A percentile compares a stretch with the other conserved stretches of the same genome.
These are phyloP conservation scores for Epichloe gansuensis DNA, from an alignment of 2,329 filamentous ascomycete species.

Conservation along the genomic window DNA sequence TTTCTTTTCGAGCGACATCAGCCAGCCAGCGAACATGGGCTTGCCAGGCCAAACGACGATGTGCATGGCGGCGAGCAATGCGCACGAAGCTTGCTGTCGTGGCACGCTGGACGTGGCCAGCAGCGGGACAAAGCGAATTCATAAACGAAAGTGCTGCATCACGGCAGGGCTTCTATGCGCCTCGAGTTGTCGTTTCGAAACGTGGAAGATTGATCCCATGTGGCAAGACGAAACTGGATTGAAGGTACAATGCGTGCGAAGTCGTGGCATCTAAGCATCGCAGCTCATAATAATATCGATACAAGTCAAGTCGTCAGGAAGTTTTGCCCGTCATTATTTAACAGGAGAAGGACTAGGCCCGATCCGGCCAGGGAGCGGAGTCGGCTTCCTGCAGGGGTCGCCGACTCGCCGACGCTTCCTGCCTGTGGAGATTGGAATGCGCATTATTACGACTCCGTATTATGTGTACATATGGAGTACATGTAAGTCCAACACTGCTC, in stretches of 20 bases:
- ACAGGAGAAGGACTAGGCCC: neutral
- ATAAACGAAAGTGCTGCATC: constrained; percentile 16
- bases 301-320: neutral
- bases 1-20: constrained; percentile 17
- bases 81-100: constrained; percentile 36
- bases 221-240: neutral
- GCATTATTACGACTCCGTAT: too few species aligned
- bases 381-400: neutral
- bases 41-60: constrained; percentile 23
- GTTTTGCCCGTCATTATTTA: neutral
- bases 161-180: constrained; percentile 10
- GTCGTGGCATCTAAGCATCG: too few species aligned
- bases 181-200: neutral
- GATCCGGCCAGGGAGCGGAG: neutral
- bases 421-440: too few species aligned
- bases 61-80: constrained; percentile 36
- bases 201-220: neutral
- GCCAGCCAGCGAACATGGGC: constrained; percentile 33
- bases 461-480: too few species aligned
- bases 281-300: too few species aligned
- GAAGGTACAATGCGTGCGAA: neutral
- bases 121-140: constrained; percentile 19
- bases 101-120: constrained; percentile 28
- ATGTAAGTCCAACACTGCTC: too few species aligned
- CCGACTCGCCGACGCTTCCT: too few species aligned